Base-by-base conservation (phyloP, 495 filamentous ascomycete genomes). In the Penicillium simplicissimum region DNA sequence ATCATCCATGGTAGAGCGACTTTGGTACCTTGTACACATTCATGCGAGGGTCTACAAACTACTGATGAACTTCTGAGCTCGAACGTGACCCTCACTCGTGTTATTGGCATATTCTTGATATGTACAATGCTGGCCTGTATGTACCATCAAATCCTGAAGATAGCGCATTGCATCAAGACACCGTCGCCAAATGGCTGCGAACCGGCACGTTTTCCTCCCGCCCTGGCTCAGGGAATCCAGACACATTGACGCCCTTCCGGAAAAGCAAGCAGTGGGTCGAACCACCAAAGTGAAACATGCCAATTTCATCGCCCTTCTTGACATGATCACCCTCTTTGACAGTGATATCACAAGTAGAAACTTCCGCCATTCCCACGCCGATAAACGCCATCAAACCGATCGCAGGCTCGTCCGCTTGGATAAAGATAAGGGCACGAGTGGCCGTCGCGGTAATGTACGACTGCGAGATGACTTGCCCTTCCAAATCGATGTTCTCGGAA, bases 211-310 rank as follows among this genome's bases (percentile, higher is more conserved):
- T 90, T 42, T 78, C 74, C 45, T 68, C 53, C 35, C 76, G 71
- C 0, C 79, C 79, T 0, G 79, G 61, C 37, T 79, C 62, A 1
- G 85, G 85, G 61, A 87, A 85, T 2, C 75, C 76, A n/a, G 69
- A 59, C 5, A 73, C 57, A 43, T 73, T 51, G 5, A 73, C 69
- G 23, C 62, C 65, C 55, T 70, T 70, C 23, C 67, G 57, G 60
- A 91, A 90, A 1, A 91, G 62, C 63, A 91, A 61, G 59, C 84
- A 87, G 63, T 89, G 81, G 6, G 82, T 85, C 10, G 81, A 85
- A 5, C 88, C 88, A 14, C 88, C 88, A 72, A 87, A 90, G 69
- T 90, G 88, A 70, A 91, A 91, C 87, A 88, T 90, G 21, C 88
- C 88, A 40, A 85, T 73, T 69, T 89, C 72, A 9, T 90, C 84